Conservation (phyloP, 192 early-diverging fungal species). For the Linderina pennispora region DNA sequence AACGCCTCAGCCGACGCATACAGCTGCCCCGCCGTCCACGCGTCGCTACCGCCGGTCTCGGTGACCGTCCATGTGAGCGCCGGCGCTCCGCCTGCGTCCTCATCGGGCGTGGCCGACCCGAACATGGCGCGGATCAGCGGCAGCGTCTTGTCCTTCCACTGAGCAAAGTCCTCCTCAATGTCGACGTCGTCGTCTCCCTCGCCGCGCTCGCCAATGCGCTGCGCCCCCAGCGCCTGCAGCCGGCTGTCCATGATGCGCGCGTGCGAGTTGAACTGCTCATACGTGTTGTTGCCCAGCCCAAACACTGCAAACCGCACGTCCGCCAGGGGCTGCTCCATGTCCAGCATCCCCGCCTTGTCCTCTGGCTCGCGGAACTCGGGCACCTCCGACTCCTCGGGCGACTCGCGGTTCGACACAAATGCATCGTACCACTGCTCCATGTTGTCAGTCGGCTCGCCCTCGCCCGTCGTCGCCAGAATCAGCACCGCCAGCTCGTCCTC, state of each 20-base stretch:
- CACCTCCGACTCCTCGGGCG: slow-evolving; percentile 59
- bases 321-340: slow-evolving; percentile 65
- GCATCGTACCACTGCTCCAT: slow-evolving; percentile 90
- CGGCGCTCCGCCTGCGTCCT: slow-evolving; percentile 18
- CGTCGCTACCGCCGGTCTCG: slow-evolving; percentile 46
- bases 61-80: slow-evolving; percentile 52
- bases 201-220: slow-evolving; percentile 68
- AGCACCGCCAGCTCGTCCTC: slow-evolving; percentile 73
- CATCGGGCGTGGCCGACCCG: slow-evolving; percentile 42
- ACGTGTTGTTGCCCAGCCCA: slow-evolving; percentile 51
- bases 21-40: slow-evolving; percentile 34
- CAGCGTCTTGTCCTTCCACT: slow-evolving; percentile 89
- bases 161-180: slow-evolving; percentile 93
- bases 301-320: slow-evolving; percentile 40
- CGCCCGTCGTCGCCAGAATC: slow-evolving; percentile 94
- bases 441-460: slow-evolving; percentile 98
- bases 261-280: slow-evolving; percentile 77
- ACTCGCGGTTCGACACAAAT: slow-evolving; percentile 53
- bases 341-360: slow-evolving; percentile 78
- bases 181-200: slow-evolving; percentile 97
- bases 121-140: slow-evolving; percentile 68
- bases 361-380: slow-evolving; percentile 53
- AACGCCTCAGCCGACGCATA: slow-evolving; percentile 44
- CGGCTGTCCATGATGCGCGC: slow-evolving; percentile 61
- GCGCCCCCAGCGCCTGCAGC: slow-evolving; percentile 67